Conservation (phyloP, 352 stramenopile genomes). For the Phytophthora tentaculata region DNA sequence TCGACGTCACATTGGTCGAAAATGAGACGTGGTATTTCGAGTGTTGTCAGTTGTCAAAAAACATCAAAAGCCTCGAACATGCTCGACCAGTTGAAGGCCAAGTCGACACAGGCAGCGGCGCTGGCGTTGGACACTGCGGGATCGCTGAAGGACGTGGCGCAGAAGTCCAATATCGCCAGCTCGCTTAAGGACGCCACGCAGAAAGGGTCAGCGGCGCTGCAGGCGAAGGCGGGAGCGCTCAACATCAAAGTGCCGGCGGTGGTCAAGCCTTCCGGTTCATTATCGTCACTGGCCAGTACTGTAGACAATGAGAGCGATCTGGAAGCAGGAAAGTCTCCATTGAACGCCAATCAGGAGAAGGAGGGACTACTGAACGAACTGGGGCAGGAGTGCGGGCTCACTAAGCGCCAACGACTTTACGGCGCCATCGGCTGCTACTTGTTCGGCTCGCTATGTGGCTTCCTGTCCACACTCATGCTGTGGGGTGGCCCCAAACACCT, state of each 20-base stretch:
- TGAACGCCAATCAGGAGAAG: constrained; percentile 62
- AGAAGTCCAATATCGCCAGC: constrained; percentile 31
- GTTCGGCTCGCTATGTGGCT: constrained; percentile 74
- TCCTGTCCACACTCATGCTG: constrained; percentile 83
- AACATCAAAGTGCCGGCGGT: constrained; percentile 56
- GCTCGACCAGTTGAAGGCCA: constrained; percentile 67
- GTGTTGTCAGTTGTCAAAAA: constrained; percentile 34
- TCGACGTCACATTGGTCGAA: constrained; percentile 9
- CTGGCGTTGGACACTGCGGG: constrained; percentile 60
- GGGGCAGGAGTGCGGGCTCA: constrained; percentile 75
- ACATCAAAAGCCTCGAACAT: constrained; percentile 37
- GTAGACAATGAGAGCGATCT: constrained; percentile 48
- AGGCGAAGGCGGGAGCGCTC: constrained; percentile 63
- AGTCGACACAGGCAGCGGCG: constrained; percentile 61
- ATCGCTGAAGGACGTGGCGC: constrained; percentile 55
- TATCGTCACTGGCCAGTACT: constrained; percentile 22
- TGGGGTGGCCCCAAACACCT: constrained; percentile 81
- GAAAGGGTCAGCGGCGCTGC: constrained; percentile 55
- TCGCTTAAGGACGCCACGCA: constrained; percentile 56
- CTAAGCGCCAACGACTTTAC: constrained; percentile 82
- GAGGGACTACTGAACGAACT: constrained; percentile 79
- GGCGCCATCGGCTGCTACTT: constrained; percentile 74
- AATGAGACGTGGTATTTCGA: constrained; percentile 13
- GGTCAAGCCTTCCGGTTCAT: constrained; percentile 32
- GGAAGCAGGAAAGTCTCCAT: constrained; percentile 39